phyloP scores from a whole-genome alignment of 73 alveolate genomes.

The Paramecium sexaurelia region DNA sequence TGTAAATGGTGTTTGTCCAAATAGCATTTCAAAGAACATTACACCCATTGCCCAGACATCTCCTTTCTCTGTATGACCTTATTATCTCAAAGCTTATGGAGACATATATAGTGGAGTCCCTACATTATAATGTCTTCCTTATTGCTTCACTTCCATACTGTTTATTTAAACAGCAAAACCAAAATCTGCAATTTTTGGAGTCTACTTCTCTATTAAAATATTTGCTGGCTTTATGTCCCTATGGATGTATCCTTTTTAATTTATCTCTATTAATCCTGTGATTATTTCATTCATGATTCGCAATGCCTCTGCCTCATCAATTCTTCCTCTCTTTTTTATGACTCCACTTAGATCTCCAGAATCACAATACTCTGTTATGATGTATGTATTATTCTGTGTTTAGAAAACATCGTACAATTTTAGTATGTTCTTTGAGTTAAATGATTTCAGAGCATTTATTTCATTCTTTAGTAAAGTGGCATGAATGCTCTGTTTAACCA shows the following conservation, averaged over 20 bases:
- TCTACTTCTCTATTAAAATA: conserved; percentile 55
- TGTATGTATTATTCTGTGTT: conserved; percentile 64
- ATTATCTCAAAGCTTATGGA: conserved; percentile 82
- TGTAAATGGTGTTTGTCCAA: conserved; percentile 80
- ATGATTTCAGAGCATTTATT: conserved; percentile 64
- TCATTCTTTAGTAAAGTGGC: conserved; percentile 63
- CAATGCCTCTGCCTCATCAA: conserved; percentile 54
- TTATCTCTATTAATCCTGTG: conserved; percentile 48
- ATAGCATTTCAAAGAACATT: conserved; percentile 86
- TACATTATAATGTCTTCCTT: conserved; percentile 75
- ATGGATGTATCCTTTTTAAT: conserved; percentile 62
- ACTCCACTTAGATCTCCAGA: conserved; percentile 64
- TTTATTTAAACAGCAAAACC: conserved; percentile 63
- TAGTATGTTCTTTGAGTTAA: conserved; percentile 28
- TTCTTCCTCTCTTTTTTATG: conserved; percentile 49
- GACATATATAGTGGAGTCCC: conserved; percentile 89
- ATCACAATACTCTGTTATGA: conserved; percentile 69
- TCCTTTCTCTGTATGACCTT: conserved; percentile 83
- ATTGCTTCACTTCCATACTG: conserved; percentile 48
- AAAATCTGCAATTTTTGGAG: conserved; percentile 70
- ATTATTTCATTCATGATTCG: conserved; percentile 52
- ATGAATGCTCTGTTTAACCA: conserved; percentile 58
- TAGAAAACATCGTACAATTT: conserved; percentile 64
- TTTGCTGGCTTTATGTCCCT: conserved; percentile 74
- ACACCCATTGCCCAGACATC: conserved; percentile 91